These are phyloP conservation scores for Dittrichia graveolens DNA, from an alignment of 129 eudicot species.

Conservation along the genomic window DNA sequence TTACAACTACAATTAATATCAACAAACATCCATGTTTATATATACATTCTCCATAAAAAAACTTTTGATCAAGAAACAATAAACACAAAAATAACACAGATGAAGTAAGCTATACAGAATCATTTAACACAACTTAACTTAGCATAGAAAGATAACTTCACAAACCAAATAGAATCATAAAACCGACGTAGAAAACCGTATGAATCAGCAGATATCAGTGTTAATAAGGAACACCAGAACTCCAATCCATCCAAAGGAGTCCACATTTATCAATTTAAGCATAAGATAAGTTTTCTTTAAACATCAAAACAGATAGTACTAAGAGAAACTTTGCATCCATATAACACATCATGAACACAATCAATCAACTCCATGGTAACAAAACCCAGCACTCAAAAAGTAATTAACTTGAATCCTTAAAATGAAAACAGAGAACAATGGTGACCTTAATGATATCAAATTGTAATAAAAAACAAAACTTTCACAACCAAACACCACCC, in stretches of 20 bases:
- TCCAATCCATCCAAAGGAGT: conserved; percentile 4
- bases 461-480: conserved; percentile 25
- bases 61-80: not conserved
- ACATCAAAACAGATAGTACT: not conserved
- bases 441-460: conserved; percentile 6
- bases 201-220: not conserved
- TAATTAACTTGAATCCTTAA: conserved; percentile 27
- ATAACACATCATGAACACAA: not conserved
- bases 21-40: too few species aligned
- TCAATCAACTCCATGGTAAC: not conserved
- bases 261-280: not conserved
- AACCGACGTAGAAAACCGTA: not conserved
- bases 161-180: not conserved
- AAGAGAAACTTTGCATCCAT: not conserved
- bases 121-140: conserved; percentile 7
- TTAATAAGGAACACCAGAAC: not conserved
- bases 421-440: conserved; percentile 11
- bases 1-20: not conserved
- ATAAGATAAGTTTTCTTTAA: not conserved
- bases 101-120: not conserved
- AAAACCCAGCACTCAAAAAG: conserved; percentile 9
- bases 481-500: conserved; percentile 29
- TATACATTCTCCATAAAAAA: not conserved
- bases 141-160: not conserved
- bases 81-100: not conserved